phyloP scores from a whole-genome alignment of 2,329 filamentous ascomycete species.

The Huntiella savannae region DNA sequence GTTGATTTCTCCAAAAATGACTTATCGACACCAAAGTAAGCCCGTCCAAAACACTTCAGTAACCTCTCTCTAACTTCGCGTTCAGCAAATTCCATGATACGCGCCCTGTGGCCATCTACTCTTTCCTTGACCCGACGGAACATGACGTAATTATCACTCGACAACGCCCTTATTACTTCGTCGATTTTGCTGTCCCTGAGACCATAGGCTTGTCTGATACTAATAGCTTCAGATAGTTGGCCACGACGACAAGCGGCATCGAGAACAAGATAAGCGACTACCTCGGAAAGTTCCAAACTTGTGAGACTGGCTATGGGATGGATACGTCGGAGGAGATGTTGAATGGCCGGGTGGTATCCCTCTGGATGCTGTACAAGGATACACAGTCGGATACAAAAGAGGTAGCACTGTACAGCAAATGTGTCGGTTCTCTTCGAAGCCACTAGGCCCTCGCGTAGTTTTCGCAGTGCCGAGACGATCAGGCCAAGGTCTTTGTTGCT shows the following conservation, averaged over 20 bases:
- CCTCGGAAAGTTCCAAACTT: constrained; percentile 55
- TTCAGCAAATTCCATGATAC: constrained; percentile 67
- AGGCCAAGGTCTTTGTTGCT: constrained; percentile 42
- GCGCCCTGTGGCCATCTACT: constrained; percentile 64
- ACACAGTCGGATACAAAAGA: constrained; percentile 74
- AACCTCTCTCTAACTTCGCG: constrained; percentile 54
- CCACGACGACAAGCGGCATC: constrained; percentile 74
- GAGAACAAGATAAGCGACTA: constrained; percentile 62
- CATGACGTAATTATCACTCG: constrained; percentile 62
- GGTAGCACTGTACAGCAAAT: constrained; percentile 76
- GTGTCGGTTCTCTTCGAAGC: constrained; percentile 55
- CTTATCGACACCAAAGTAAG: constrained; percentile 57
- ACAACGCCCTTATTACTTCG: constrained; percentile 46
- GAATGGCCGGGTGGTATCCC: constrained; percentile 74
- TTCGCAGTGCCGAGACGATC: constrained; percentile 70
- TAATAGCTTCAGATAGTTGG: constrained; percentile 55
- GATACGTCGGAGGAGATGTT: constrained; percentile 55
- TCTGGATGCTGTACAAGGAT: constrained; percentile 68
- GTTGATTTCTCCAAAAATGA: constrained; percentile 49
- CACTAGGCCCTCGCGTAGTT: constrained; percentile 77
- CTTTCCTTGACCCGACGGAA: constrained; percentile 53
- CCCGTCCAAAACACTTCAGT: constrained; percentile 68
- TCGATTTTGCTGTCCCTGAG: constrained; percentile 52
- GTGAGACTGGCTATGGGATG: constrained; percentile 51
- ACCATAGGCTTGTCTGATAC: constrained; percentile 39